Evolutionary conservation across 306 rosid genomes (phyloP).

Genomic region (Vachellia pachyceras): DNA sequence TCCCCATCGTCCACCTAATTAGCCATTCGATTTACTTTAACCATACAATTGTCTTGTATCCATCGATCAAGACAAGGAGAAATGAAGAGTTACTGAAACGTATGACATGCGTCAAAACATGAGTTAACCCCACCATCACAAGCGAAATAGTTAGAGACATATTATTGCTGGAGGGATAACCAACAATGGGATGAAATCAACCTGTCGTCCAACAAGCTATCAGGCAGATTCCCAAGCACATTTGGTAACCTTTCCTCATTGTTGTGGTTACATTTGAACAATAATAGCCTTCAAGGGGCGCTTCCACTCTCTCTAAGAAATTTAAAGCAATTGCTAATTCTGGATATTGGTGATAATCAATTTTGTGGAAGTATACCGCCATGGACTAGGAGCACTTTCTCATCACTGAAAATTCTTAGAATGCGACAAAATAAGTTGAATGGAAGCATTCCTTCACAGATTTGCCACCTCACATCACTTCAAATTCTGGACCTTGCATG

Average conservation of each 20-base stretch:
- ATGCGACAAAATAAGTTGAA: neutral
- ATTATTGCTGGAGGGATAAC: neutral
- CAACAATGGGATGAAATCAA: slow-evolving; percentile 7
- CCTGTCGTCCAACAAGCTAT: slow-evolving; percentile 1
- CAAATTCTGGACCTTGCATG: neutral
- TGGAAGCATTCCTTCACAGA: neutral
- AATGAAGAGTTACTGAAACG: neutral
- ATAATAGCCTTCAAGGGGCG: neutral
- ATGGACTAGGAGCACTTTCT: neutral
- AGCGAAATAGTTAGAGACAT: no score
- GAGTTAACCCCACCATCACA: neutral
- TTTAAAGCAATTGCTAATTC: neutral
- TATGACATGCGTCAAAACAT: neutral
- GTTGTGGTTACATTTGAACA: neutral
- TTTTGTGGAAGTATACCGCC: neutral
- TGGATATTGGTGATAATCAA: slow-evolving; percentile 18
- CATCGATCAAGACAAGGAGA: neutral
- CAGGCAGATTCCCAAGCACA: neutral
- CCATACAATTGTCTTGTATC: neutral
- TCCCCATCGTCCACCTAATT: neutral
- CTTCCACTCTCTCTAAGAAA: neutral
- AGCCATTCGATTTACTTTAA: neutral
- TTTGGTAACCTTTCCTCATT: slow-evolving; percentile 4
- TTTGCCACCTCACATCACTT: neutral
- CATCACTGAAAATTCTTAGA: neutral